Evolutionary conservation across 352 stramenopile species (phyloP).

Genomic region (Phytophthora vignae): DNA sequence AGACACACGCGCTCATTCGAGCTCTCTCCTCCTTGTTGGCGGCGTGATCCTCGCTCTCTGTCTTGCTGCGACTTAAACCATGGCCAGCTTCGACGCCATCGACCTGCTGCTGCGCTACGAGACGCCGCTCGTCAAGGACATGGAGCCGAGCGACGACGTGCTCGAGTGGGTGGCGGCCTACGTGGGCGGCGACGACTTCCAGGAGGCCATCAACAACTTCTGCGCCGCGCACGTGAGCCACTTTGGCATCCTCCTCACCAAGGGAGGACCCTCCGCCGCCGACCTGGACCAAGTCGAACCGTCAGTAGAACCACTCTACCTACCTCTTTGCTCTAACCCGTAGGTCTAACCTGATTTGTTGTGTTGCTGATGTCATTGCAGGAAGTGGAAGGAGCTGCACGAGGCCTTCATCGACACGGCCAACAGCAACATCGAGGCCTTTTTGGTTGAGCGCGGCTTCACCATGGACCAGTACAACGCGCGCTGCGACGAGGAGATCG

Average conservation of each 20-base stretch:
- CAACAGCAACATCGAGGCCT: conserved; percentile 76
- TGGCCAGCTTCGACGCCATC: conserved; percentile 80
- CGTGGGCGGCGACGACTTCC: conserved; percentile 77
- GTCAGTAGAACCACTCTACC: conserved; percentile 31
- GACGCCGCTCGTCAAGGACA: conserved; percentile 84
- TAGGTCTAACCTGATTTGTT: neutral
- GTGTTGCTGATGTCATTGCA: conserved; percentile 18
- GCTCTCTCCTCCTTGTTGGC: conserved; percentile 11
- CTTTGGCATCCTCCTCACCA: conserved; percentile 72
- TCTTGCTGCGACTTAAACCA: conserved; percentile 2
- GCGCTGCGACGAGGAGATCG: conserved; percentile 77
- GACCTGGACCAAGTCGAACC: conserved; percentile 71
- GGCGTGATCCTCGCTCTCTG: neutral
- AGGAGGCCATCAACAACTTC: conserved; percentile 67
- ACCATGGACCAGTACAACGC: conserved; percentile 77
- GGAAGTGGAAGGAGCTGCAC: conserved; percentile 74
- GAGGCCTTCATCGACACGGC: conserved; percentile 73
- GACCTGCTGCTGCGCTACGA: conserved; percentile 82
- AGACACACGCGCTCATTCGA: conserved; percentile 27
- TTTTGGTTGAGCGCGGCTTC: conserved; percentile 65
- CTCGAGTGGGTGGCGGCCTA: conserved; percentile 84
- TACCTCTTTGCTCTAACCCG: neutral
- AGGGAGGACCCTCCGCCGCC: conserved; percentile 61
- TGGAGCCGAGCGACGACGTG: conserved; percentile 81
- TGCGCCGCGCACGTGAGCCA: conserved; percentile 65